Conservation (phyloP, 2,329 filamentous ascomycete species). For the Sarocladium oryzae region DNA sequence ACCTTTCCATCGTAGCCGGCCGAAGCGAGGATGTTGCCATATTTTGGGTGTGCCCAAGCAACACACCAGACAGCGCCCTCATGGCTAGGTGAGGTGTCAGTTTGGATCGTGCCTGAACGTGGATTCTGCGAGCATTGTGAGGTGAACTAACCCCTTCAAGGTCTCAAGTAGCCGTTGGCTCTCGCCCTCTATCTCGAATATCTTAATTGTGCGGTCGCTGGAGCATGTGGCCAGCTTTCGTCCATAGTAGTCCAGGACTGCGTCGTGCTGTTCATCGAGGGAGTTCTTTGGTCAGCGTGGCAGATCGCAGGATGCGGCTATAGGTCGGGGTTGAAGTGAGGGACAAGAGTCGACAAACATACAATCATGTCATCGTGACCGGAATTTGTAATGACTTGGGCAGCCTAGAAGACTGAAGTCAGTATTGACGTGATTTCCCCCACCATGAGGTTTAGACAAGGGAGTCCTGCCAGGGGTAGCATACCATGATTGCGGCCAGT, state of each 20-base stretch:
- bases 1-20: conserved; percentile 97
- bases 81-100: conserved; percentile 50
- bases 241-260: conserved; percentile 97
- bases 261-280: conserved; percentile 66
- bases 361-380: conserved; percentile 99
- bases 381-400: conserved; percentile 39
- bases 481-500: conserved; percentile 10
- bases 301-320: background rate
- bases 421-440: conserved; percentile 14
- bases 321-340: background rate
- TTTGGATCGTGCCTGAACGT: background rate
- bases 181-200: conserved; percentile 95
- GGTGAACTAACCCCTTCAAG: conserved; percentile 69
- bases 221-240: conserved; percentile 94
- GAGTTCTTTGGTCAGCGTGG: conserved; percentile 1
- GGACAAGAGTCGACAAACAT: conserved; percentile 43
- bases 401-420: conserved; percentile 26
- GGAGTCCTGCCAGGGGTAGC: background rate
- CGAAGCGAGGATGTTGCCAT: conserved; percentile 94
- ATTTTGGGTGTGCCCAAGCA: conserved; percentile 97
- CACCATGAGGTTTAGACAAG: conserved; percentile 9
- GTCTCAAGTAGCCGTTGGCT: conserved; percentile 86
- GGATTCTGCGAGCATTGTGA: background rate
- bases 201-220: conserved; percentile 98
- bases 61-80: conserved; percentile 98